A percentile compares a stretch with the other conserved stretches of the same genome.
These are phyloP conservation scores for Penicillium bialowiezense DNA, from an alignment of 495 filamentous ascomycete species.

Conservation along the genomic window DNA sequence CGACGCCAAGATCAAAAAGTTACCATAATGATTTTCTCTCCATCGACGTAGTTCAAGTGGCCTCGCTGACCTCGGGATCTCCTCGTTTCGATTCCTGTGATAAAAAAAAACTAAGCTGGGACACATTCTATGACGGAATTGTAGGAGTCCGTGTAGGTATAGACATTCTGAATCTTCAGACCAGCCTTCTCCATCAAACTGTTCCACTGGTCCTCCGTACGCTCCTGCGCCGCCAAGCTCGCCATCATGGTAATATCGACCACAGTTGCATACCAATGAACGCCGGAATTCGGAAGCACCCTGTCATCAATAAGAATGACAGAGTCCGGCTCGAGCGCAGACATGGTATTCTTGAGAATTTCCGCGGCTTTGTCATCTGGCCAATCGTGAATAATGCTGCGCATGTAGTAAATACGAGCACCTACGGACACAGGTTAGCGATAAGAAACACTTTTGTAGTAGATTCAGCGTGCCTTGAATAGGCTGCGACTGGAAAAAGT, in stretches of 20 bases:
- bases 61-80: no score
- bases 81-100: no score
- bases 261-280: conserved; percentile 12
- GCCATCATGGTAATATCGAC: conserved; percentile 34
- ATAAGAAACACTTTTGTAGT: background rate
- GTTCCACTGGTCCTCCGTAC: conserved; percentile 38
- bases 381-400: conserved; percentile 46
- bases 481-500: conserved; percentile 47
- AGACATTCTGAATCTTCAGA: conserved; percentile 14
- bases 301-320: conserved; percentile 39
- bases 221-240: conserved; percentile 20
- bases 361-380: conserved; percentile 34
- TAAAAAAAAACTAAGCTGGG: no score
- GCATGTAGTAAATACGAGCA: conserved; percentile 45
- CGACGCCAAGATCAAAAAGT: no score
- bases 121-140: conserved; percentile 28
- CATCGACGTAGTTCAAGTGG: no score
- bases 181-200: conserved; percentile 34
- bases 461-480: conserved; percentile 32
- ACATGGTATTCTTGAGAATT: conserved; percentile 35
- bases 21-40: no score
- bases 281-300: conserved; percentile 22
- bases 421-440: conserved; percentile 14
- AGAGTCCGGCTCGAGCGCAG: conserved; percentile 34
- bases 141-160: conserved; percentile 2